Conservation (phyloP, 73 alveolate species). For the Durusdinium trenchii region DNA sequence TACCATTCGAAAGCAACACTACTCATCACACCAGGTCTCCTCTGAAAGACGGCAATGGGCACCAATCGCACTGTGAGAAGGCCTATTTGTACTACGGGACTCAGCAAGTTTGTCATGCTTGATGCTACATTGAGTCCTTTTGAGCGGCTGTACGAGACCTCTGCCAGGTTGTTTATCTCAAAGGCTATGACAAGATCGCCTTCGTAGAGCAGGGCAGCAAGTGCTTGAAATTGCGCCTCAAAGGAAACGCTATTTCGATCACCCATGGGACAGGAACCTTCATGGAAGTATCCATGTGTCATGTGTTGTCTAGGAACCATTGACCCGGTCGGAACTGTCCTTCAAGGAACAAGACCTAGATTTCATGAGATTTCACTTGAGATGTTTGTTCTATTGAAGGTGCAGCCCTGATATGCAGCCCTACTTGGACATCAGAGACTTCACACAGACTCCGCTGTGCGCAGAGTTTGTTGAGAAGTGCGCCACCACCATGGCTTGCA, state of each 20-base stretch:
- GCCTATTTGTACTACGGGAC: neutral
- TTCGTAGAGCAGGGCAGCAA: conserved; percentile 89
- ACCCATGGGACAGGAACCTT: too few species aligned
- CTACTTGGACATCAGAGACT: conserved; percentile 60
- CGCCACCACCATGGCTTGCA: too few species aligned
- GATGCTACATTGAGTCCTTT: neutral
- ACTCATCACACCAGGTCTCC: conserved; percentile 44
- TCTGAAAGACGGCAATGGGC: conserved; percentile 85
- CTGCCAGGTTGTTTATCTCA: conserved; percentile 46
- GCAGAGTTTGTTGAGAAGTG: conserved; percentile 95
- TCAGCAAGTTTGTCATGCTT: neutral
- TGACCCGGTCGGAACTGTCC: too few species aligned
- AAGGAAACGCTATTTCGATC: too few species aligned
- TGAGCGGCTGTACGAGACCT: neutral
- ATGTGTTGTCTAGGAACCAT: too few species aligned
- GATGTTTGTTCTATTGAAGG: too few species aligned
- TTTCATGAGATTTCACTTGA: too few species aligned
- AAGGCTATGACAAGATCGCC: conserved; percentile 90
- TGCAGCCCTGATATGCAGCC: conserved; percentile 95
- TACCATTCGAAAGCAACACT: neutral
- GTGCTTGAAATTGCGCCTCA: conserved; percentile 38
- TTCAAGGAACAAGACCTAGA: too few species aligned
- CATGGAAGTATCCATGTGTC: too few species aligned
- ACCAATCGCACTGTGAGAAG: conserved; percentile 91
- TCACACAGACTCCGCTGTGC: conserved; percentile 90